Evolutionary conservation across 257 asterid species (phyloP), one percentile per base, ranked within the genome.

Genomic region (Plantago elongata): DNA sequence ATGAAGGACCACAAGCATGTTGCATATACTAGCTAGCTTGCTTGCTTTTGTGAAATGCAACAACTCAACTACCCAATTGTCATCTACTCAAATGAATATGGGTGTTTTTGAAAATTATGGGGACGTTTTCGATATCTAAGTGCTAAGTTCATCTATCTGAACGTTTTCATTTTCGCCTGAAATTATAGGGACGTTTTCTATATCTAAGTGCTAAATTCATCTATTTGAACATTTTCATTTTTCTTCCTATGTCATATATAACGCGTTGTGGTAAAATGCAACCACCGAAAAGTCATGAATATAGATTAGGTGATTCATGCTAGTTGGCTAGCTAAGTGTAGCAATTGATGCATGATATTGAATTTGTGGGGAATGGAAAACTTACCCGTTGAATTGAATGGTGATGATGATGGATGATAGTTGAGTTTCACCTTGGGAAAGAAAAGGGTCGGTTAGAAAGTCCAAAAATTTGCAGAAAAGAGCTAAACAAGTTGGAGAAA

Each of bases 381-480:
- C 5, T 51, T 51, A 14, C 56, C 17, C 34, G 5, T 4, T 3
- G 30, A 51, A 22, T n/a, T 14, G 52, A 11, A 43, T 8, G 64
- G 7, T 15, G 51, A 15, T 7, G 0, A 37, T 14, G 11, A 43
- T 7, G 47, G 27, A 18, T 18, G 52, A 11, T 14, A 38, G 7
- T 30, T 30, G 43, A 57, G 40, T 18, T 45, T 47, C 71, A 57
- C 59, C 63, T 57, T 58, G 71, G 71, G 37, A 67, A 67, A 59
- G 66, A 49, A 67, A 59, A 27, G 15, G 12, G 29, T n/a, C 11
- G 45, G 45, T 16, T 16, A 3, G 16, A n/a, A 64, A 52, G 60
- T 52, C 61, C 9, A 56, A 11, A n/a, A 12, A 57, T 49, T 67
- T 67, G 72, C 72, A 49, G 66, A 67, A 42, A 57, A 67, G 59